Base-by-base conservation (phyloP, 148 eudicot species). In the Vaccinium corymbosum region DNA sequence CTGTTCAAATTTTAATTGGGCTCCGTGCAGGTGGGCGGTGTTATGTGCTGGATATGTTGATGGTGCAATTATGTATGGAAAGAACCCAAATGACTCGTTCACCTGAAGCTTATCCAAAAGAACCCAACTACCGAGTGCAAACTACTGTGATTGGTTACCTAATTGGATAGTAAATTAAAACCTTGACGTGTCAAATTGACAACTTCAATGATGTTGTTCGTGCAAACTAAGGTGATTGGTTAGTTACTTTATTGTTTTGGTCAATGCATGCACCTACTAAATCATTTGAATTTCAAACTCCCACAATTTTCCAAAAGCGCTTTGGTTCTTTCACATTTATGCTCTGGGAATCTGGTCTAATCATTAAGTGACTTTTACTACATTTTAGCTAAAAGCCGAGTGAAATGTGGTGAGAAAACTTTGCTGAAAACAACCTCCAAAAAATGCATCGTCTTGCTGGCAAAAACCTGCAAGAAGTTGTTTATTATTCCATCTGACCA, bases 91-190 rank as follows among this genome's bases (percentile, higher is more conserved):
- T 49, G 79, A 19, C 17, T 76, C 27, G 25, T 17, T 48, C 35
- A 20, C 32, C 71, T 49, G 42, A 81, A 62, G 11, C 83, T 81
- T 64, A 81, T 81, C 83, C 56, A 48, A 6, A 48, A 76, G 56
- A 64, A 22, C 59, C 66, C 27, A 25, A 8, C 16, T 13, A 25
- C 15, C 49, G 46, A 27, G 61, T 81, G 16, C 61, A 49, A 64
- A n/a, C 29, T 48, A 38, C 2, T 38, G 57, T 29, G 75, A 81
- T 62, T 62, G 25, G 68, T 38, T 38, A 19, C 52, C 53, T 59
- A 22, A 19, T 19, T 35, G 38, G 38, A 35, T 38, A 42, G 20
- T 80, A 19, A 16, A 57, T 11, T 9, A 80, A 12, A 11, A 9
- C 8, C 2, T 14, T 15, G 2, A 56, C 20, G 38, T 79, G 27